phyloP scores from a whole-genome alignment of 2,329 filamentous ascomycete genomes.

The Rosellinia necatrix region DNA sequence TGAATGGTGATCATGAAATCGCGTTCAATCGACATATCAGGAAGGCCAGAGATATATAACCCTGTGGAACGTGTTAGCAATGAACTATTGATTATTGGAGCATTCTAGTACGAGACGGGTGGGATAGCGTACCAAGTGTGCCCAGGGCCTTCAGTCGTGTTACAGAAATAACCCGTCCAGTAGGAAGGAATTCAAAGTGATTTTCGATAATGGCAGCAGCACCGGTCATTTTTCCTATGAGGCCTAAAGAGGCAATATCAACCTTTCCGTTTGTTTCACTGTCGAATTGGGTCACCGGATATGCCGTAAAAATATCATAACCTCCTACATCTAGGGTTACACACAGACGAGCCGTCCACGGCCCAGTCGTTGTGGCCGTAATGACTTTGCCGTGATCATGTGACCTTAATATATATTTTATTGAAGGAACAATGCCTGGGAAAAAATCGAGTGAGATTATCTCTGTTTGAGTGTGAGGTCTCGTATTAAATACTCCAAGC shows the following conservation, averaged over 20 bases:
- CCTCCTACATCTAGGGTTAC: conserved; percentile 67
- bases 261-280: conserved; percentile 49
- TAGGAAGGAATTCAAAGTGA: conserved; percentile 58
- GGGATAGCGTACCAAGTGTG: conserved; percentile 59
- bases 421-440: conserved; percentile 65
- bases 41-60: conserved; percentile 75
- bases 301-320: conserved; percentile 82
- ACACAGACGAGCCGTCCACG: conserved; percentile 58
- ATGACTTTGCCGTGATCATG: conserved; percentile 71
- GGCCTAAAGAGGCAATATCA: conserved; percentile 71
- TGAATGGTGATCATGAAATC: conserved; percentile 78
- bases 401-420: conserved; percentile 72
- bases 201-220: conserved; percentile 73
- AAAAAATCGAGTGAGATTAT: conserved; percentile 74
- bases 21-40: conserved; percentile 60
- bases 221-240: conserved; percentile 89
- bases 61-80: conserved; percentile 50
- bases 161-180: conserved; percentile 66
- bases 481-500: conserved; percentile 84
- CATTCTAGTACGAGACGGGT: neutral
- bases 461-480: conserved; percentile 64
- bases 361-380: conserved; percentile 50
- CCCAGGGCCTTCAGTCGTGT: conserved; percentile 81
- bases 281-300: conserved; percentile 65
- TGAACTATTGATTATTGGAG: neutral